Conservation (phyloP, 768 basidiomycete species). For the Clitopilus hobsonii region DNA sequence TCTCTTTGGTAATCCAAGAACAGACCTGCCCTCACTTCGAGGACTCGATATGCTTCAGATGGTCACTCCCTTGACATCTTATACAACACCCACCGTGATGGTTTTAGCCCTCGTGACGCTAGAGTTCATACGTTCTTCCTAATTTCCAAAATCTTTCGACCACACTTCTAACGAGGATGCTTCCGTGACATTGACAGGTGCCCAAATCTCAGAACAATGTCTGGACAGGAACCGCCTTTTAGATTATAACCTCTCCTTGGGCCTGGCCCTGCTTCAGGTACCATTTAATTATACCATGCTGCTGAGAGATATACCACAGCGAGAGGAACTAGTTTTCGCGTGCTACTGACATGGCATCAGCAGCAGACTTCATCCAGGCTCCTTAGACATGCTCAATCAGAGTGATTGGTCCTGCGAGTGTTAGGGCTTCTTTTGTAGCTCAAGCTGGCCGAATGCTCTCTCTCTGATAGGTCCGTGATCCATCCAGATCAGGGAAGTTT, state of each 20-base stretch:
- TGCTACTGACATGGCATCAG: conserved; percentile 25
- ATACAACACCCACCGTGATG: too few species aligned
- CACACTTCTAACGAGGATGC: background rate
- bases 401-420: conserved; percentile 18
- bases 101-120: background rate
- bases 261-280: conserved; percentile 14
- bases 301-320: conserved; percentile 37
- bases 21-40: too few species aligned
- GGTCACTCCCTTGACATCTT: too few species aligned
- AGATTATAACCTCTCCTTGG: background rate
- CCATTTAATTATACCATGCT: conserved; percentile 35
- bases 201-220: conserved; percentile 45
- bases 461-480: conserved; percentile 12
- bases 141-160: background rate
- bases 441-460: conserved; percentile 25
- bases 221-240: conserved; percentile 26
- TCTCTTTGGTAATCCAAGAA: too few species aligned
- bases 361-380: conserved; percentile 25
- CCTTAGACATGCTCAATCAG: conserved; percentile 30
- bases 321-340: conserved; percentile 30
- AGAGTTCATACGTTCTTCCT: background rate
- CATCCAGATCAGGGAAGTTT: background rate
- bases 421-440: conserved; percentile 21
- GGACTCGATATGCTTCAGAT: too few species aligned
- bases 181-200: too few species aligned